phyloP scores from a whole-genome alignment of 441 rosid genomes.

The Jatropha multifida region DNA sequence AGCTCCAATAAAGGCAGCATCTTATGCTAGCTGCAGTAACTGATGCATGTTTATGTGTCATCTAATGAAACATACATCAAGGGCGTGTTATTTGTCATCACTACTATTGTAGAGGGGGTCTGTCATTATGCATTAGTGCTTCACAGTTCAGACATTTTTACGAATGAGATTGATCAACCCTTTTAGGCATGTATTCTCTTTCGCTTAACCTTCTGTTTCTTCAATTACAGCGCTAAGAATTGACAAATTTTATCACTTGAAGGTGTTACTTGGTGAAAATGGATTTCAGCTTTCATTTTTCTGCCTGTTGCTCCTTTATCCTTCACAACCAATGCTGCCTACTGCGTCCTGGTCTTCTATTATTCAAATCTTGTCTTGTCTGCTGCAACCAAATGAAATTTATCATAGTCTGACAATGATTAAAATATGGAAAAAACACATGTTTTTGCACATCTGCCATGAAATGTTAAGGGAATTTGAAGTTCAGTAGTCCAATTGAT shows the following conservation, averaged over 20 bases:
- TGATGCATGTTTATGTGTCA: background rate
- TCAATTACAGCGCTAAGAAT: background rate
- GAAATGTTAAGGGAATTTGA: background rate
- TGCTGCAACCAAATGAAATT: background rate
- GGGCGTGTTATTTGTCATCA: conserved; percentile 82
- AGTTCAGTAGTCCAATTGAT: background rate
- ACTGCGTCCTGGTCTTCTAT: background rate
- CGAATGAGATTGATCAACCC: conserved; percentile 69
- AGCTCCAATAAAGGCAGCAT: background rate
- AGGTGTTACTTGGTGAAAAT: conserved; percentile 12
- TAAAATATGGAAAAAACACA: background rate
- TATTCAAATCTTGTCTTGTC: background rate
- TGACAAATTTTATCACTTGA: background rate
- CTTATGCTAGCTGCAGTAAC: background rate
- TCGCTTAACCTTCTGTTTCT: conserved; percentile 8
- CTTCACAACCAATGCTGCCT: conserved; percentile 66
- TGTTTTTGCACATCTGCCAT: background rate
- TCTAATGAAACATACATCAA: conserved; percentile 50
- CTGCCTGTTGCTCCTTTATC: conserved; percentile 81
- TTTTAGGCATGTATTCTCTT: conserved; percentile 58
- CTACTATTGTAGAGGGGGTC: conserved; percentile 67
- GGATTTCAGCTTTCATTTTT: conserved; percentile 21
- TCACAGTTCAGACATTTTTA: conserved; percentile 50
- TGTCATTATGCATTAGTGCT: conserved; percentile 52
- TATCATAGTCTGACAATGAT: background rate